Conservation (phyloP, 2,329 filamentous ascomycete genomes). For the Zelopaecilomyces penicillatus region DNA sequence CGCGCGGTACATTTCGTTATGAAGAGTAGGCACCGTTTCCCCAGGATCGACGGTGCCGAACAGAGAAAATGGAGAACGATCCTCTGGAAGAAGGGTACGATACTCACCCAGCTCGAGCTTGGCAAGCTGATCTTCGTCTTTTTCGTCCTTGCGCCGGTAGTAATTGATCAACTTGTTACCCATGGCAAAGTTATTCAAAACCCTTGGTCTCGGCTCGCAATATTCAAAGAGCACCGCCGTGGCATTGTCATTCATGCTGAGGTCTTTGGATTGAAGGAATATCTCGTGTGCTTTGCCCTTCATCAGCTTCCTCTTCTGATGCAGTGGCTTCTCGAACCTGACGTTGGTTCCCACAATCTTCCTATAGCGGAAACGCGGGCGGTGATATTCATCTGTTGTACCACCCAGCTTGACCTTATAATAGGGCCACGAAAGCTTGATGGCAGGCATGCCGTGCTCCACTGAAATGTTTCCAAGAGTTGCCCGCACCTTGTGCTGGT, state of each 20-base stretch:
- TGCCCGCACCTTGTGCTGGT: conserved; percentile 89
- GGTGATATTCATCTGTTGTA: conserved; percentile 74
- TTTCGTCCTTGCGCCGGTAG: conserved; percentile 70
- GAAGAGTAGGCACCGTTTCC: conserved; percentile 80
- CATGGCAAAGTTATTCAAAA: conserved; percentile 96
- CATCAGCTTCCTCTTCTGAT: conserved; percentile 72
- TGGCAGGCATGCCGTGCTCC: conserved; percentile 86
- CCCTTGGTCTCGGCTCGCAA: conserved; percentile 84
- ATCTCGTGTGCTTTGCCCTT: conserved; percentile 73
- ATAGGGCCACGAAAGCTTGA: conserved; percentile 90
- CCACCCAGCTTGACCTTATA: conserved; percentile 78
- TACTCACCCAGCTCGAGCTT: conserved; percentile 85
- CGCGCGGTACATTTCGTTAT: conserved; percentile 92
- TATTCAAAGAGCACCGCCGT: conserved; percentile 87
- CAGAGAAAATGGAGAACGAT: conserved; percentile 90
- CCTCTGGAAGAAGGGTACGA: conserved; percentile 79
- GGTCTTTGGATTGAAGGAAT: conserved; percentile 70
- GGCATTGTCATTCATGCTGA: conserved; percentile 84
- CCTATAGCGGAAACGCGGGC: conserved; percentile 67
- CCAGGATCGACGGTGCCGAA: conserved; percentile 91
- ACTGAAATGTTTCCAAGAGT: conserved; percentile 87
- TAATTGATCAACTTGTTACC: conserved; percentile 94
- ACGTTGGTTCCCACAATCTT: conserved; percentile 59
- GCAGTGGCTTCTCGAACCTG: conserved; percentile 61
- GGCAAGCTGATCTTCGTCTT: conserved; percentile 65